Evolutionary conservation across 2,329 filamentous ascomycete species (phyloP), one percentile per base, ranked within the genome.

Genomic region (Cercospora sp.): DNA sequence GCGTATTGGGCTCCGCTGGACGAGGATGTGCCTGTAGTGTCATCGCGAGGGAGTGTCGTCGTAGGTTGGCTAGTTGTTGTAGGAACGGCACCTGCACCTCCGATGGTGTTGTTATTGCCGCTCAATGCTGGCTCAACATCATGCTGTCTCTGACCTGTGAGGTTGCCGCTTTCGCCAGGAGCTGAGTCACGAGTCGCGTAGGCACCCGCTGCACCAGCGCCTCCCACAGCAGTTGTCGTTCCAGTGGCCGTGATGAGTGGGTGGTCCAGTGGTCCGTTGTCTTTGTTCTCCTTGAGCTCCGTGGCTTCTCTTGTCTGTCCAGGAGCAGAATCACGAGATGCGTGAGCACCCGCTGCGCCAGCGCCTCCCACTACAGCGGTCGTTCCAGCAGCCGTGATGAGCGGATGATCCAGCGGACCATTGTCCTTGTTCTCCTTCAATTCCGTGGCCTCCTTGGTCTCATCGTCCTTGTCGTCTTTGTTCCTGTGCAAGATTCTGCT

Each of bases 401-500:
- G 51, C n/a, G 61, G 61, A 45, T 64, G 61, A 30, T 64, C 61
- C 13, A 64, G 61, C 6, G 61, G 64, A 6, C 64, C 64, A 33
- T 65, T 60, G 7, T 48, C 57, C 28, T 58, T 65, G 58, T 61
- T 55, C 31, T 64, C 59, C 28, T 64, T 60, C 45, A 64, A 20
- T 12, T 12, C 26, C 31, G 39, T 45, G 23, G 63, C 55, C 20
- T n/a, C 33, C 18, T 57, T 28, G 18, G 39, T 39, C 51, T 53
- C 62, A 2, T 53, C 42, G 20, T 73, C 67, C 16, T 71, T 63
- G 36, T 74, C 65, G n/a, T 74, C 66, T 66, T 72, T 72, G 63
- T 69, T 53, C 6, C 72, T 73, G 59, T 77, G 76, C 55, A 77
- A 61, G 42, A 78, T 75, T 12, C 67, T 70, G 58, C 74, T 65